Conservation (phyloP, 768 basidiomycete genomes). For the Hirschioporus abietinus region DNA sequence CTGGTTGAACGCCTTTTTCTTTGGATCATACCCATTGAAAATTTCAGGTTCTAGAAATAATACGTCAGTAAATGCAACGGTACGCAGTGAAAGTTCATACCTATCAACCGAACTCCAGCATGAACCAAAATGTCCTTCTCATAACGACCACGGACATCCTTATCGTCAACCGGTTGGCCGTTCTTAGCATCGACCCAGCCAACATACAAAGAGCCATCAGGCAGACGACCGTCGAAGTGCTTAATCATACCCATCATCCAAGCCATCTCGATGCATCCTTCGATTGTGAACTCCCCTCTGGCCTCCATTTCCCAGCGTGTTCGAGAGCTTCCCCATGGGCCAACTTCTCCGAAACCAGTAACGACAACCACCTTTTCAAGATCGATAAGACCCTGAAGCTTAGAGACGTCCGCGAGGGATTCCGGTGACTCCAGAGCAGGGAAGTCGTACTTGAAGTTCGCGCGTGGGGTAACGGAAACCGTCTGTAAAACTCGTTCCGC, state of each 20-base stretch:
- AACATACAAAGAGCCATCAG: constrained; percentile 87
- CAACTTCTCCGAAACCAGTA: constrained; percentile 95
- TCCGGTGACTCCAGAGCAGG: constrained; percentile 72
- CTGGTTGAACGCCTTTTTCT: constrained; percentile 96
- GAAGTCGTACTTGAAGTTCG: constrained; percentile 97
- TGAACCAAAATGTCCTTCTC: constrained; percentile 92
- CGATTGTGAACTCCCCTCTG: constrained; percentile 92
- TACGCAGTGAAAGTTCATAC: constrained; percentile 39
- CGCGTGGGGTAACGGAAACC: constrained; percentile 89
- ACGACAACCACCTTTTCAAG: constrained; percentile 94
- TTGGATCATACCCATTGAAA: constrained; percentile 96
- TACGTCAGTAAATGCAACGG: constrained; percentile 2
- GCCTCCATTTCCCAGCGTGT: constrained; percentile 99
- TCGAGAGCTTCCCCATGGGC: constrained; percentile 96
- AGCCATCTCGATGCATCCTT: constrained; percentile 98
- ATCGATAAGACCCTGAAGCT: constrained; percentile 86
- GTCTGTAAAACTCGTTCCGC: constrained; percentile 92
- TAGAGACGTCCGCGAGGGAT: constrained; percentile 65
- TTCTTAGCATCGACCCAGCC: constrained; percentile 98
- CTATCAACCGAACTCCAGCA: constrained; percentile 90
- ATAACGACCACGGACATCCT: constrained; percentile 90
- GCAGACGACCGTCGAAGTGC: constrained; percentile 96
- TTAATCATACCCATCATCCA: constrained; percentile 99
- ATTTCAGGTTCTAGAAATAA: constrained; percentile 79
- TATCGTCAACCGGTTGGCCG: constrained; percentile 93